A percentile compares a stretch with the other conserved stretches of the same genome.
Evolutionary conservation across 768 basidiomycete species (phyloP).

Genomic region (Russula abietina): DNA sequence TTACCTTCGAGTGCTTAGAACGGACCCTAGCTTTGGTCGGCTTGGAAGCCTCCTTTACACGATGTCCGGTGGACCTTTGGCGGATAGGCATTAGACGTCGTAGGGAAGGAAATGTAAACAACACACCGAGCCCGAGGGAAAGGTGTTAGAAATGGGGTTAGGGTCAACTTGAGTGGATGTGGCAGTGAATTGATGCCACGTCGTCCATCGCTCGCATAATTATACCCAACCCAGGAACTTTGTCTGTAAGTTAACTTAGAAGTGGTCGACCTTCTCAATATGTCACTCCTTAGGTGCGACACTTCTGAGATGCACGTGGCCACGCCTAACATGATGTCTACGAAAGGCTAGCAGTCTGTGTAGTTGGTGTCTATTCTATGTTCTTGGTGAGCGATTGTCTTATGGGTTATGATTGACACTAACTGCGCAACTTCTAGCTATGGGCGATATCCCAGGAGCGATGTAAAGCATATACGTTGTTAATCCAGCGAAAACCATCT

Average conservation of each 20-base stretch:
- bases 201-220: not conserved
- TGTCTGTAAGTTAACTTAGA: not conserved
- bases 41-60: not conserved
- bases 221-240: not conserved
- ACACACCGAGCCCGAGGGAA: not conserved
- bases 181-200: not conserved
- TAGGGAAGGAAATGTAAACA: not conserved
- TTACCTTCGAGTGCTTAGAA: not conserved
- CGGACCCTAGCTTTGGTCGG: not conserved
- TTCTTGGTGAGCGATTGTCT: slow-evolving; percentile 21
- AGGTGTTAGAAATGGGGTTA: slow-evolving; percentile 8
- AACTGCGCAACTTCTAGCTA: slow-evolving; percentile 40
- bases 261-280: not conserved
- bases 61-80: not conserved
- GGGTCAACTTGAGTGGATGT: not conserved
- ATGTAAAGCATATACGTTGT: slow-evolving; percentile 42
- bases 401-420: not conserved
- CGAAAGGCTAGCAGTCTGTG: slow-evolving; percentile 21
- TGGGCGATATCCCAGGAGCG: slow-evolving; percentile 96
- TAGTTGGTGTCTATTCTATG: slow-evolving; percentile 25
- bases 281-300: slow-evolving; percentile 19
- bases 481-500: not conserved
- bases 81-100: not conserved
- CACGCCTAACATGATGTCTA: not conserved
- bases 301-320: not conserved